Evolutionary conservation across 192 early-diverging fungal genomes (phyloP).

Genomic region (Umbelopsis sp.): DNA sequence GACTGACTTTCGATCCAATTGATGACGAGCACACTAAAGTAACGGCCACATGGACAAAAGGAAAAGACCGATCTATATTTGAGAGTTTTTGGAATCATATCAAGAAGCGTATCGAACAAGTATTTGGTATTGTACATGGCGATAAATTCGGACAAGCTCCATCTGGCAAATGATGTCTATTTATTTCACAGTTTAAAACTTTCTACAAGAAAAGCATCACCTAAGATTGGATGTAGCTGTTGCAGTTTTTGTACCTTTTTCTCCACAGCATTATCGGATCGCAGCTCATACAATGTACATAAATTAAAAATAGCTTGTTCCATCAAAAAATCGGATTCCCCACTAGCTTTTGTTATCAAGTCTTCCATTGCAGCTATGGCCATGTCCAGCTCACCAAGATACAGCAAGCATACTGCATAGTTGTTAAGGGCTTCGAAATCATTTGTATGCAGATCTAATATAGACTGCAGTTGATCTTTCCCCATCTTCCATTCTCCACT

Average conservation of each 20-base stretch:
- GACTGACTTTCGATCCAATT: constrained; percentile 4
- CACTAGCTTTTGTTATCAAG: constrained; percentile 39
- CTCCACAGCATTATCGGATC: constrained; percentile 42
- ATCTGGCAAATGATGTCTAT: not conserved
- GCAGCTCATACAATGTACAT: constrained; percentile 56
- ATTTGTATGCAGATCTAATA: constrained; percentile 26
- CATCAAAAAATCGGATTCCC: constrained; percentile 48
- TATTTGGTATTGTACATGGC: constrained; percentile 23
- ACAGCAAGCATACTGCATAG: constrained; percentile 52
- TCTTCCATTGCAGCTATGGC: constrained; percentile 47
- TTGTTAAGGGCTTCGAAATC: constrained; percentile 47
- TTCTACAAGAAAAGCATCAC: constrained; percentile 51
- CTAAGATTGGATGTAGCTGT: constrained; percentile 49
- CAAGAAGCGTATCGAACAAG: constrained; percentile 32
- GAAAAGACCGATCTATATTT: constrained; percentile 50
- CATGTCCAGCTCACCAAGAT: constrained; percentile 44
- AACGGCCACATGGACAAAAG: constrained; percentile 45
- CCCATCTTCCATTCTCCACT: constrained; percentile 48
- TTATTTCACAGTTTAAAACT: constrained; percentile 47
- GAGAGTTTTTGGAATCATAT: constrained; percentile 49
- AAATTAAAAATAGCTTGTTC: constrained; percentile 53
- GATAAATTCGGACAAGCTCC: not conserved
- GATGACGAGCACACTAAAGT: constrained; percentile 21
- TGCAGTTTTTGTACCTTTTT: constrained; percentile 48
- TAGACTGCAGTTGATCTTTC: constrained; percentile 41